These are phyloP conservation scores for Phylloporus scabripes DNA, from an alignment of 768 basidiomycete species.

Conservation along the genomic window DNA sequence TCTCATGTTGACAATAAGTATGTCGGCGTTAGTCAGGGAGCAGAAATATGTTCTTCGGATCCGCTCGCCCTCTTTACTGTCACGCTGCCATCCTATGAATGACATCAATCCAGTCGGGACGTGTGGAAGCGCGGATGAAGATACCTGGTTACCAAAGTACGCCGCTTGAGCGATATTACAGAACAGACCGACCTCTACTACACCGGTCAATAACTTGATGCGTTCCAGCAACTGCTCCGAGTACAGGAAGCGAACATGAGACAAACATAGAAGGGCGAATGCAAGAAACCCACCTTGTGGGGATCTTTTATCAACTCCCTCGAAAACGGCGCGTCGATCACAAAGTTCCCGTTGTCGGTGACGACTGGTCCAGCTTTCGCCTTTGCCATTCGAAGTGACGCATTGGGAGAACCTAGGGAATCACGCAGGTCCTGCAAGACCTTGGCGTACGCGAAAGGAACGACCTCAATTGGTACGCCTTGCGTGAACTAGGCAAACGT, in stretches of 20 bases:
- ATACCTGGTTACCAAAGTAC: slow-evolving; percentile 89
- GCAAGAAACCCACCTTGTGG: too few relatives aligned
- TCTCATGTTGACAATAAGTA: neutral
- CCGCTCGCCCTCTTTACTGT: slow-evolving; percentile 45
- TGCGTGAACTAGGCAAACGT: slow-evolving; percentile 54
- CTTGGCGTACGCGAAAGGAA: slow-evolving; percentile 91
- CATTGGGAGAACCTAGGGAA: slow-evolving; percentile 57
- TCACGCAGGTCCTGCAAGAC: slow-evolving; percentile 69
- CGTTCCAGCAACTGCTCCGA: too few relatives aligned
- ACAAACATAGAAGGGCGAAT: too few relatives aligned
- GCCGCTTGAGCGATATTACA: slow-evolving; percentile 89
- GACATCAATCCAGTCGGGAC: neutral
- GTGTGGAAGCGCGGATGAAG: slow-evolving; percentile 1
- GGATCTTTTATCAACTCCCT: slow-evolving; percentile 37
- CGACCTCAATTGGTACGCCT: slow-evolving; percentile 95
- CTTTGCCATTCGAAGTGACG: slow-evolving; percentile 88
- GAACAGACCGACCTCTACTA: slow-evolving; percentile 99
- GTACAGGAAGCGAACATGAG: too few relatives aligned
- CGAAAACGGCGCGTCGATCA: slow-evolving; percentile 93
- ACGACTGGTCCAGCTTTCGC: slow-evolving; percentile 95
- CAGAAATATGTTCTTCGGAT: slow-evolving; percentile 14
- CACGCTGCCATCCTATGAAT: slow-evolving; percentile 59
- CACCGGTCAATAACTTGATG: slow-evolving; percentile 73
- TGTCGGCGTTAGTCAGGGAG: neutral
- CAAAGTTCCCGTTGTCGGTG: slow-evolving; percentile 94